These are phyloP conservation scores for Pythium apleroticum DNA, from an alignment of 352 stramenopile genomes.

Conservation along the genomic window DNA sequence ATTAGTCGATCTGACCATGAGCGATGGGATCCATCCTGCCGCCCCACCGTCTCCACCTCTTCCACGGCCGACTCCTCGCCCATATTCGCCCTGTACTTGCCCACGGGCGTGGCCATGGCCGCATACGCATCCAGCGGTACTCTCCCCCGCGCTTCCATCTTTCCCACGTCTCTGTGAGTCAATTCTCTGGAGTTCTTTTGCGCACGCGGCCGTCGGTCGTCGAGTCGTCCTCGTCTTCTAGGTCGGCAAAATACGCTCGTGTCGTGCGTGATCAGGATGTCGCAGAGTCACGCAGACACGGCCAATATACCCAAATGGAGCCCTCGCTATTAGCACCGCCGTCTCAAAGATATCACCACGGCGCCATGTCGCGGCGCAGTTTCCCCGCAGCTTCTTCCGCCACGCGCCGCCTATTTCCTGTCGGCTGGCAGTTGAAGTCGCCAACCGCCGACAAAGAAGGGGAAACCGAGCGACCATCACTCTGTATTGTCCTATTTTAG, in stretches of 20 bases:
- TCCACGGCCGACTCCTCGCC: conserved; percentile 5
- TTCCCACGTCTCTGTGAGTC: not conserved
- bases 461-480: conserved; percentile 11
- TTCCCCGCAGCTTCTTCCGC: conserved; percentile 4
- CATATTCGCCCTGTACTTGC: not conserved
- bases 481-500: conserved; percentile 9
- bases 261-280: not conserved
- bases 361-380: conserved; percentile 4
- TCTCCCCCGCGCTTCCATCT: not conserved
- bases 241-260: not conserved
- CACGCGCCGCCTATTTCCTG: not conserved
- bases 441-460: not conserved
- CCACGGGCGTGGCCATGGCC: conserved; percentile 9
- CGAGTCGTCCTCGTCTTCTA: not conserved
- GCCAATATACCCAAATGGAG: not conserved
- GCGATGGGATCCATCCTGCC: not conserved
- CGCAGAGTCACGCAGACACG: not conserved
- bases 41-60: conserved; percentile 15
- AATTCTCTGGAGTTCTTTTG: not conserved
- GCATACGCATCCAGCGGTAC: not conserved
- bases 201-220: not conserved
- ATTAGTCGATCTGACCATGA: not conserved
- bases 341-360: not conserved
- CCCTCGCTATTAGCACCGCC: not conserved
- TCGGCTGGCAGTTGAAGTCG: not conserved